Percentiles rank a stretch among this genome's conserved stretches.
These are phyloP conservation scores for Fusarium nisikadoi DNA, from an alignment of 2,329 filamentous ascomycete genomes.

Conservation along the genomic window DNA sequence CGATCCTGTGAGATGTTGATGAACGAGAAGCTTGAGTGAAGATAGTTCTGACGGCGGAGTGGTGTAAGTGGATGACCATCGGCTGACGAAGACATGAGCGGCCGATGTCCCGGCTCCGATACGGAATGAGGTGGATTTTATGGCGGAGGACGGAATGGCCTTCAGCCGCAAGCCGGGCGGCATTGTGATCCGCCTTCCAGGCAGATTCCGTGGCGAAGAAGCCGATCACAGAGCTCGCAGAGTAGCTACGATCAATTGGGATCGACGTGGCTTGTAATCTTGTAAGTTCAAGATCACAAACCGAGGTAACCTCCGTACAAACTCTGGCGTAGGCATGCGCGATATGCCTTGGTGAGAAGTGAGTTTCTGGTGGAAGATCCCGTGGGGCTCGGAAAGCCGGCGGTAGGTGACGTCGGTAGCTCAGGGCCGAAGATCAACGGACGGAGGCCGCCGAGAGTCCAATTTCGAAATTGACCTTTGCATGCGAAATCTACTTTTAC, in stretches of 20 bases:
- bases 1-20: constrained; percentile 46
- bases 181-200: constrained; percentile 10
- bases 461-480: neutral
- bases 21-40: constrained; percentile 43
- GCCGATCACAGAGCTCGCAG: neutral
- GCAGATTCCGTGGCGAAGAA: neutral
- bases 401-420: constrained; percentile 27
- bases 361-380: constrained; percentile 29
- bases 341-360: constrained; percentile 17
- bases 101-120: constrained; percentile 13
- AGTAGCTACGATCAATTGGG: neutral
- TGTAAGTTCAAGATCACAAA: constrained; percentile 14
- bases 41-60: neutral
- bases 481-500: neutral
- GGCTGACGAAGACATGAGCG: neutral
- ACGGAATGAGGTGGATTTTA: constrained; percentile 26
- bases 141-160: constrained; percentile 13
- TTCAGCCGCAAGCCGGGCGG: constrained; percentile 10
- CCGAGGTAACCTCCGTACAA: neutral
- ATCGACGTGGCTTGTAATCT: constrained; percentile 11
- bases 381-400: constrained; percentile 18
- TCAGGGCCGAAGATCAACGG: constrained; percentile 24
- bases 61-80: constrained; percentile 18
- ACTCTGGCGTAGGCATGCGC: neutral
- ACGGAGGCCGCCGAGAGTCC: constrained; percentile 15